Evolutionary conservation across 768 basidiomycete species (phyloP), one percentile per base, ranked within the genome.

Genomic region (Leucosporidium scottii): DNA sequence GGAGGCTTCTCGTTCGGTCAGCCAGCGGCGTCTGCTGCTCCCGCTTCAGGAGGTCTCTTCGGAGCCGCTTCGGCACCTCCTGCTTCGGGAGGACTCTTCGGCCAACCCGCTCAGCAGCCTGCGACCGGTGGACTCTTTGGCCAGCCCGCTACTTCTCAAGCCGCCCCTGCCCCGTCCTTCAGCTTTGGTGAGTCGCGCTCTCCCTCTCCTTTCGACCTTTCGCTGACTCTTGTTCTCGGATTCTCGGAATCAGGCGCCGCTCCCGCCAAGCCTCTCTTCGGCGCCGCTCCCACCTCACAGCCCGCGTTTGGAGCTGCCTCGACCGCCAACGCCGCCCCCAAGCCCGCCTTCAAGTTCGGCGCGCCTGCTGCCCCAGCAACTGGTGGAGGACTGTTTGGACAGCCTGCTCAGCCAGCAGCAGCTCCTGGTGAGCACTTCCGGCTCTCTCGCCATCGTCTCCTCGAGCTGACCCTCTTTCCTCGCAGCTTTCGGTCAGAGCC

Each of bases 381-480:
- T 0, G 51, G 57, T n/a, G 69, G 66, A 23, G 70, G 70, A 0
- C 51, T 67, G 5, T 67, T 71, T 30, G 69, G 69, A 3, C 63
- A 65, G 47, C 70, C 64, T 2, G 50, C 66, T n/a, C 64, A 61
- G 62, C 57, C 18, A 66, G 66, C 20, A 63, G 66, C 39, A 10
- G 39, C 39, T 57, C 30, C 27, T 28, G 30, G 55, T 57, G 30
- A 57, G 31, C 20, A 28, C 55, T 36, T 34, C 6, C 31, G 4
- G 5, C 18, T 6, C 28, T n/a, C 21, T 9, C 1, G 1, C 28
- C 17, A 3, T 34, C 23, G 23, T 15, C 55, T 36, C 1, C 39
- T 44, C 39, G 31, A 34, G 31, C 55, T 57, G 55, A 57, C 55
- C 21, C 30, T 5, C 18, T 57, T 10, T 10, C 31, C 28, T 23